Evolutionary conservation across 495 filamentous ascomycete genomes (phyloP).

Genomic region (Annulohypoxylon maeteangense): DNA sequence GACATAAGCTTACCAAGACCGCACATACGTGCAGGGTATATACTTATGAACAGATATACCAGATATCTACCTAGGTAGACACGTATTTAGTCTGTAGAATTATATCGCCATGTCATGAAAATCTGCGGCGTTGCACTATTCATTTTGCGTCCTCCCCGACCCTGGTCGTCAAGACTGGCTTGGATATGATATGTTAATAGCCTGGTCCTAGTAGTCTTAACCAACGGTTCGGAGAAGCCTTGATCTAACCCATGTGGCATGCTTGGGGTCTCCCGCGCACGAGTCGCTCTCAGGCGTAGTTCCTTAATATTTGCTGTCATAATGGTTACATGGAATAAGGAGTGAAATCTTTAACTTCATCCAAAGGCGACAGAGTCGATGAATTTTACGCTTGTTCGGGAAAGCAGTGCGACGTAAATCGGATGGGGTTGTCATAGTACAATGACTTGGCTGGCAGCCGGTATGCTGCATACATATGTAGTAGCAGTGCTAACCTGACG

Average conservation of each 20-base stretch:
- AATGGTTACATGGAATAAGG: slow-evolving; percentile 20
- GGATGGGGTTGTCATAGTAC: not conserved
- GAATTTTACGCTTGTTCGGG: slow-evolving; percentile 22
- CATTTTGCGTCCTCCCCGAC: slow-evolving; percentile 37
- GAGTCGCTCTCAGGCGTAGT: slow-evolving; percentile 26
- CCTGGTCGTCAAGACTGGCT: slow-evolving; percentile 15
- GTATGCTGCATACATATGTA: not conserved
- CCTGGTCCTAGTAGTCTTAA: slow-evolving; percentile 23
- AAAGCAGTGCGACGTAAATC: slow-evolving; percentile 12
- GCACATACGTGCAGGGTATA: too few species aligned
- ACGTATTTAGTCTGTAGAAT: not conserved
- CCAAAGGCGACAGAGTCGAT: slow-evolving; percentile 7
- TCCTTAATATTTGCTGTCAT: slow-evolving; percentile 35
- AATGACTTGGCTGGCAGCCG: not conserved
- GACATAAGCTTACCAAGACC: not conserved
- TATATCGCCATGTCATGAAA: slow-evolving; percentile 25
- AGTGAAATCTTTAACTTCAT: slow-evolving; percentile 26
- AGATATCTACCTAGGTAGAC: not conserved
- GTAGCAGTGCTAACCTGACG: slow-evolving; percentile 10
- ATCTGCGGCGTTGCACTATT: slow-evolving; percentile 36
- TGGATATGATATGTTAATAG: slow-evolving; percentile 25
- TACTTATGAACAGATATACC: not conserved
- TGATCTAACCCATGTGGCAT: slow-evolving; percentile 34
- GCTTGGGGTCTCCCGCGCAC: slow-evolving; percentile 21
- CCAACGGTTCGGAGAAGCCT: slow-evolving; percentile 35